Evolutionary conservation across 805 yeast genomes (phyloP).

Genomic region (Candida adriatica): DNA sequence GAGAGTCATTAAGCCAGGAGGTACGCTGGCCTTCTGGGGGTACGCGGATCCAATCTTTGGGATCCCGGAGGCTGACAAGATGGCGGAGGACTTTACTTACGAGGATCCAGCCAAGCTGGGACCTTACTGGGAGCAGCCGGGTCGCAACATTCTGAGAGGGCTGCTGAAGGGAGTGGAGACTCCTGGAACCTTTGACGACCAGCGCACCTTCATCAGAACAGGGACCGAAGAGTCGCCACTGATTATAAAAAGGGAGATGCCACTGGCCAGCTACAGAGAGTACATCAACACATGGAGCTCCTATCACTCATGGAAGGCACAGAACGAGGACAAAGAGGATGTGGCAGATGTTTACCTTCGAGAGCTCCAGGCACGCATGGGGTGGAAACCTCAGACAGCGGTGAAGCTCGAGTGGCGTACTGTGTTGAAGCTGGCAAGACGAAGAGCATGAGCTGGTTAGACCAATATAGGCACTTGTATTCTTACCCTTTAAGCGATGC

Average conservation of each 20-base stretch:
- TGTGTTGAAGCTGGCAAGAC: constrained; percentile 42
- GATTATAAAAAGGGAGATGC: constrained; percentile 29
- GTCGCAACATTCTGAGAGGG: constrained; percentile 47
- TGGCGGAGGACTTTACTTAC: constrained; percentile 46
- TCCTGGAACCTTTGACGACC: constrained; percentile 35
- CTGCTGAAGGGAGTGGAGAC: constrained; percentile 36
- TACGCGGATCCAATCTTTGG: constrained; percentile 66
- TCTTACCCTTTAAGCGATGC: background rate
- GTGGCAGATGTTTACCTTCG: constrained; percentile 29
- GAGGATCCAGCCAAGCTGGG: constrained; percentile 45
- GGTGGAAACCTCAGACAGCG: constrained; percentile 37
- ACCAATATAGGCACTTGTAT: background rate
- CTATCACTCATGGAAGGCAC: constrained; percentile 47
- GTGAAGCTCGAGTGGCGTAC: constrained; percentile 43
- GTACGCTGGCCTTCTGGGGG: constrained; percentile 73
- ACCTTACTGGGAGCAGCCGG: constrained; percentile 84
- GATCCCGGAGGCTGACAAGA: constrained; percentile 47
- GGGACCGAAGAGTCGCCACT: constrained; percentile 19
- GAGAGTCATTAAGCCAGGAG: constrained; percentile 47
- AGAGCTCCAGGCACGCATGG: constrained; percentile 33
- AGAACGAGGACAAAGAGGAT: constrained; percentile 23
- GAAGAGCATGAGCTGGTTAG: constrained; percentile 5
- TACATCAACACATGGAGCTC: constrained; percentile 71
- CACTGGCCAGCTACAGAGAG: constrained; percentile 38
- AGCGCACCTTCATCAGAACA: constrained; percentile 28